Percentiles rank a stretch among this genome's conserved stretches.
phyloP scores from a whole-genome alignment of 164 flowering plant species.

The Chimonanthus salicifolius region DNA sequence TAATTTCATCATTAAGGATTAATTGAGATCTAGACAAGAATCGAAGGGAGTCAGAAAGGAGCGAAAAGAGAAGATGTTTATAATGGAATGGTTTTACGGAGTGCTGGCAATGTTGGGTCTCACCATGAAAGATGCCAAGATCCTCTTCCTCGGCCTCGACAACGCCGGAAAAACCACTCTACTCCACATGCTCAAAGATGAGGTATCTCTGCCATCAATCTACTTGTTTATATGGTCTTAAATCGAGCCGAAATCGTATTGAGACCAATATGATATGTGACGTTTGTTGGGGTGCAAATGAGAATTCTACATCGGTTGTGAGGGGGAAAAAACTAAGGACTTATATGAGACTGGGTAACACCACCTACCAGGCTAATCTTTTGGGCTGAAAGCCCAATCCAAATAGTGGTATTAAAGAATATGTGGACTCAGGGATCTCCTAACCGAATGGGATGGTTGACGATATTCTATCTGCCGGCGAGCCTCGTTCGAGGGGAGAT shows the following conservation, averaged over 20 bases:
- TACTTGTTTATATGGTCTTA: background rate
- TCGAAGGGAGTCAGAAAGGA: background rate
- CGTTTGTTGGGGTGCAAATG: background rate
- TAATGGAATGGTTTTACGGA: constrained; percentile 40
- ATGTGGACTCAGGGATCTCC: too few relatives aligned
- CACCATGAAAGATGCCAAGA: constrained; percentile 38
- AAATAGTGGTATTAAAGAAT: too few relatives aligned
- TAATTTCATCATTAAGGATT: too few relatives aligned
- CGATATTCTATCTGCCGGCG: too few relatives aligned
- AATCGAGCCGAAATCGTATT: background rate
- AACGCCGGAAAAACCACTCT: constrained; percentile 45
- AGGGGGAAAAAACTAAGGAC: too few relatives aligned
- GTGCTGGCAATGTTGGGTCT: constrained; percentile 33
- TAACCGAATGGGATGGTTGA: too few relatives aligned
- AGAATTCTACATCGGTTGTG: too few relatives aligned
- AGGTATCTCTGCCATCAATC: constrained; percentile 16
- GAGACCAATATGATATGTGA: background rate
- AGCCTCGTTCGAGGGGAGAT: too few relatives aligned
- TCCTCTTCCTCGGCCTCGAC: constrained; percentile 38
- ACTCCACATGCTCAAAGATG: constrained; percentile 43
- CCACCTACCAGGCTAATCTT: too few relatives aligned
- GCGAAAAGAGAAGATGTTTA: constrained; percentile 19
- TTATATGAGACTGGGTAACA: too few relatives aligned
- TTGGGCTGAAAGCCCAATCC: too few relatives aligned
- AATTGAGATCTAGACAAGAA: too few relatives aligned